A percentile compares a stretch with the other conserved stretches of the same genome.
phyloP scores from a whole-genome alignment of 179 eudicot species.

The Sideroxylon spinosum region DNA sequence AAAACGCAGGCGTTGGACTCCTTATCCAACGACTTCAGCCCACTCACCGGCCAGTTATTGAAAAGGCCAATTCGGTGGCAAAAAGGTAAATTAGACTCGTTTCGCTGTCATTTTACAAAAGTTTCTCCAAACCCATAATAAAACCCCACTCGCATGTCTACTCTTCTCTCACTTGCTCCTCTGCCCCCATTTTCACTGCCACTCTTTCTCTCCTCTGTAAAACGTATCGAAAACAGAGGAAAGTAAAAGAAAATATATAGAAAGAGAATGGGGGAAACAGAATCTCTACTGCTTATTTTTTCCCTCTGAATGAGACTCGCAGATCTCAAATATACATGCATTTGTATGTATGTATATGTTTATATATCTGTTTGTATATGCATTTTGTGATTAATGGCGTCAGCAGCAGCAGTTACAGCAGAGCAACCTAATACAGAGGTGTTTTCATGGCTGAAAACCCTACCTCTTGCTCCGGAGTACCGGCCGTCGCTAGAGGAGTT shows the following conservation, averaged over 20 bases:
- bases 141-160: too few species aligned
- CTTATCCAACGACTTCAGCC: too few species aligned
- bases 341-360: not conserved
- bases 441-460: constrained; percentile 75
- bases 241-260: constrained; percentile 9
- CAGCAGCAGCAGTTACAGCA: constrained; percentile 6
- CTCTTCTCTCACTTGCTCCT: not conserved
- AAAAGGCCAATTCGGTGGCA: not conserved
- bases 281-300: constrained; percentile 34
- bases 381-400: constrained; percentile 18
- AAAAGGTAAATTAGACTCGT: not conserved
- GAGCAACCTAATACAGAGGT: constrained; percentile 36
- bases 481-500: constrained; percentile 87
- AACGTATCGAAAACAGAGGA: constrained; percentile 8
- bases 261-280: constrained; percentile 17
- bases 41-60: too few species aligned
- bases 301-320: constrained; percentile 8
- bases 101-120: not conserved
- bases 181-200: constrained; percentile 12
- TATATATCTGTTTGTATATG: too few species aligned
- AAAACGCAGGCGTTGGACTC: too few species aligned
- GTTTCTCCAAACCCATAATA: too few species aligned
- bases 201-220: constrained; percentile 19
- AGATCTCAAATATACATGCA: constrained; percentile 16
- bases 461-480: constrained; percentile 87